A percentile compares a stretch with the other conserved stretches of the same genome.
Conservation (phyloP, 192 early-diverging fungal species). For the Pilaira anomala region DNA sequence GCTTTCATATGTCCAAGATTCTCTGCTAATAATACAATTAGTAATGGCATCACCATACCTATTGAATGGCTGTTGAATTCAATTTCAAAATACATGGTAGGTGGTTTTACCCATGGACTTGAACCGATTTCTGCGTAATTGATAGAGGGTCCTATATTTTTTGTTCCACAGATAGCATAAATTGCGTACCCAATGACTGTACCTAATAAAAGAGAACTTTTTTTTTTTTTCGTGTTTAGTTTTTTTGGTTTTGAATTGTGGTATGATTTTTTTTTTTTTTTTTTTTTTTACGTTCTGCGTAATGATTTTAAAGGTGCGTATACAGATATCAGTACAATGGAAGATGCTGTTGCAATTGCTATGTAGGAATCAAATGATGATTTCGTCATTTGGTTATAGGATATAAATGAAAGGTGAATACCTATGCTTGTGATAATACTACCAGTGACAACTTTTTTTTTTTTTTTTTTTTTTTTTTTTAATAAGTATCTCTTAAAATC, state of each 20-base stretch:
- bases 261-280: too few relatives aligned
- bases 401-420: conserved; percentile 41
- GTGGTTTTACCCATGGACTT: conserved; percentile 40
- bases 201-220: conserved; percentile 31
- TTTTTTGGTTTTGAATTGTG: conserved; percentile 27
- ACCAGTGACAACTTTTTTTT: conserved; percentile 45
- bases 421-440: conserved; percentile 50
- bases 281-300: conserved; percentile 31
- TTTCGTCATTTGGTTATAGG: conserved; percentile 36
- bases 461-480: not conserved
- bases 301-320: conserved; percentile 40
- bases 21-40: conserved; percentile 50
- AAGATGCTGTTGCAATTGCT: conserved; percentile 40
- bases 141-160: conserved; percentile 28
- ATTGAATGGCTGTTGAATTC: conserved; percentile 44
- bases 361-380: conserved; percentile 42
- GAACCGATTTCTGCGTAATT: conserved; percentile 29
- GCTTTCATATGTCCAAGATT: conserved; percentile 57
- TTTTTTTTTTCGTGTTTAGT: not conserved
- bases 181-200: conserved; percentile 35
- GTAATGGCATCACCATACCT: conserved; percentile 43
- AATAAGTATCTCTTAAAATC: too few relatives aligned
- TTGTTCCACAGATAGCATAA: conserved; percentile 36
- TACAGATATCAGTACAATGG: conserved; percentile 32
- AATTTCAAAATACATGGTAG: conserved; percentile 29